Conservation (phyloP, 1,284 basidiomycete species). For the Pholiota adiposa region DNA sequence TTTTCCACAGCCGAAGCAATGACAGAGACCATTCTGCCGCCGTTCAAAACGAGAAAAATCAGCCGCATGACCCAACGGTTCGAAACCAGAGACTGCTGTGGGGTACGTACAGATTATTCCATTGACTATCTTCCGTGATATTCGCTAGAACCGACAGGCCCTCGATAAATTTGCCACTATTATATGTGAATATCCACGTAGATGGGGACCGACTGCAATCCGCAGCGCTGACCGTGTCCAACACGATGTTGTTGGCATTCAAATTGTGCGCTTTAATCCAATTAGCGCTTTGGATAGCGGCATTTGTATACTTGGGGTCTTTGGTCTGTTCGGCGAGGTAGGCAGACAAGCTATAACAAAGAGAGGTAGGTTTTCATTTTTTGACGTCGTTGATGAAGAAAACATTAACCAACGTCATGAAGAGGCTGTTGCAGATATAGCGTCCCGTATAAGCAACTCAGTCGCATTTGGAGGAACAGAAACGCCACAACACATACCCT, state of each 20-base stretch:
- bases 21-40: conserved; percentile 41
- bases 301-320: conserved; percentile 46
- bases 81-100: background rate
- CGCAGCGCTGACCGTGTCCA: conserved; percentile 49
- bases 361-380: conserved; percentile 1
- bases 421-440: conserved; percentile 31
- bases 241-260: conserved; percentile 43
- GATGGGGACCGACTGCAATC: conserved; percentile 48
- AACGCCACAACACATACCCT: conserved; percentile 36
- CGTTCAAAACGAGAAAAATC: background rate
- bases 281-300: conserved; percentile 47
- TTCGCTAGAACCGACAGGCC: conserved; percentile 47
- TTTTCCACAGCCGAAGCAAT: conserved; percentile 44
- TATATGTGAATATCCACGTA: conserved; percentile 54
- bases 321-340: conserved; percentile 49
- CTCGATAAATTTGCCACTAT: conserved; percentile 55
- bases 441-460: background rate
- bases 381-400: background rate
- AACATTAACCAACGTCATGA: conserved; percentile 34
- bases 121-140: conserved; percentile 44
- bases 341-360: conserved; percentile 43
- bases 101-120: conserved; percentile 40
- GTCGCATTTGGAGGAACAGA: background rate
- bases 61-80: background rate
- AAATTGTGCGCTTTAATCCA: conserved; percentile 53